Base-by-base conservation (phyloP, 2,329 filamentous ascomycete genomes). In the Fusarium sp. region DNA sequence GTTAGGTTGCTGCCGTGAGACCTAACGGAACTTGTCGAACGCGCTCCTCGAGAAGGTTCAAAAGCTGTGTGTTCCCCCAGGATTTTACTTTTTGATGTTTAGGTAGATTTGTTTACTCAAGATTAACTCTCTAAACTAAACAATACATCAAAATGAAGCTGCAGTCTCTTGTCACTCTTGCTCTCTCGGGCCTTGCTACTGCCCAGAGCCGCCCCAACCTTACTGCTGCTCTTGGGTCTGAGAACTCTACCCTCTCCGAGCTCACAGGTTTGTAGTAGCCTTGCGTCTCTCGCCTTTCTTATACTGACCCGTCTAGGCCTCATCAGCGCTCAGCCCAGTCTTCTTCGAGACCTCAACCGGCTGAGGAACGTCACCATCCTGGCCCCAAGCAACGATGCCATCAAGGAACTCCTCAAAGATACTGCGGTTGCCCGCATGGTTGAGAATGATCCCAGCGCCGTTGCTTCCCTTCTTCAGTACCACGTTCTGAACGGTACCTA, bases 381-480 rank as follows among this genome's bases (percentile, higher is more conserved):
- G 64, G 86, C 83, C 0, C 87, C 87, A 19, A 83, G 77, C 73
- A 86, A 87, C 67, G 78, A 78, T 5, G 85, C 85, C 12, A 85
- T 88, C 76, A 76, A 81, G 47, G 77, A 78, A 38, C 83, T 86
- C 51, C 78, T 80, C 20, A 82, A 79, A 54, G 81, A 80, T n/a
- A 79, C 77, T 5, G 61, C 83, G 28, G 72, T 76, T 23, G 80
- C 80, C 57, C 68, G 83, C 6, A 79, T 77, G 64, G 74, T 77
- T 5, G 70, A 76, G 7, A 76, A 83, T 4, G 76, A 82, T 60
- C 61, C 74, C 42, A 74, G 76, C 48, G 75, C 85, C 11, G 72
- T 80, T 19, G 73, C 77, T 21, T 74, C 74, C 23, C 80, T 89
- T 36, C 80, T 90, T 7, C 74, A 81, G 28, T 90, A 90, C 77